Base-by-base conservation (phyloP, 768 basidiomycete species). In the Hemileccinum impolitum region DNA sequence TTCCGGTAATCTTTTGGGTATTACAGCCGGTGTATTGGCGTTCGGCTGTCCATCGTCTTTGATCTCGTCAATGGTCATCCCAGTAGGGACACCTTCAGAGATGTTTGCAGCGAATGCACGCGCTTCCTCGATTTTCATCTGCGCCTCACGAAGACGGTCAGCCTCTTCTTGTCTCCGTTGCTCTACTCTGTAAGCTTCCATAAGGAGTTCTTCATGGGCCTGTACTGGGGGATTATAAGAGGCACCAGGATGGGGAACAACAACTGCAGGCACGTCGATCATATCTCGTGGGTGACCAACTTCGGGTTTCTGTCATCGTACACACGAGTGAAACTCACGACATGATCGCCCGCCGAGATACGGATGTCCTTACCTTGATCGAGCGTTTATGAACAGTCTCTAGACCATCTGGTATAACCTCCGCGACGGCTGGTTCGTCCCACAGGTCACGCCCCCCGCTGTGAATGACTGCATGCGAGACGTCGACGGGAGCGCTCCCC, bases 171-270 rank as follows among this genome's bases (percentile, higher is more conserved):
- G 61, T 37, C 77, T 75, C 40, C 75, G 75, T 57, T 77, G 76
- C 66, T 94, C 94, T 13, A 76, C 64, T 51, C 81, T 76, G 44
- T 82, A 76, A 0, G 92, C 94, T 43, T 78, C 68, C 12, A 77
- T 69, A 18, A 97, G 63, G 5, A 95, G 78, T 42, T 81, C 80
- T 43, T 80, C 77, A 57, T 95, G 89, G 0, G 85, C 81, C 4
- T 79, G 74, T 1, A 78, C 80, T 0, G 83, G 81, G 0, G 94
- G 94, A 63, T 96, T 96, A 64, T 97, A 97, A 15, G 91, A 94
- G 3, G 85, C 79, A 17, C 94, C 94, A 28, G 81, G 81, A 55
- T 90, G 89, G 0, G 94, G 94, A 3, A 82, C 70, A 1, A 72
- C 58, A 1, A 92, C 78, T 1, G 90, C 85, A 1, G 85, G 80